Base-by-base conservation (phyloP, 2,329 filamentous ascomycete genomes). In the Byssochlamys sp. region DNA sequence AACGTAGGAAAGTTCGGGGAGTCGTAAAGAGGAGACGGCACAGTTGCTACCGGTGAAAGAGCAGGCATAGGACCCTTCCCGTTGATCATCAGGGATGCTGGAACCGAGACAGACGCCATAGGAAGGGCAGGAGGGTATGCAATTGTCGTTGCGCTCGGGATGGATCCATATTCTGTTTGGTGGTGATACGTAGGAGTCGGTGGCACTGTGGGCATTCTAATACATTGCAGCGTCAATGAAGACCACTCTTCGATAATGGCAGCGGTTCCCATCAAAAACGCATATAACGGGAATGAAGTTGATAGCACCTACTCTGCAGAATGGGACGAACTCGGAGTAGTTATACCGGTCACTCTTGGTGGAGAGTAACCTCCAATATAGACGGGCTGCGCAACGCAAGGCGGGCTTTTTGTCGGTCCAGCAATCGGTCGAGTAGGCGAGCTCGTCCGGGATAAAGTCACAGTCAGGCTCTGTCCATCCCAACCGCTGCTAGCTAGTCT, bases 401-500 rank as follows among this genome's bases (percentile, higher is more conserved):
- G 56, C 31, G 70, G 71, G 54, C 73, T 74, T 61, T 68, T 73
- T 2, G 73, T 75, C 55, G 74, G 74, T 0, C 74, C 74, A 28
- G 74, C 73, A 58, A 76, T 73, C 2, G 73, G 73, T 52, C 65
- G 66, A 4, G 73, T 76, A 10, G 74, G 74, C 19, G 72, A 67
- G 56, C 67, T 71, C 52, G 72, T 75, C 50, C 71, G 69, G 31
- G 73, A 70, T 54, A 76, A 61, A 14, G 73, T 76, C 35, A 76
- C 73, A 4, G 74, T 72, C 56, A 76, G 60, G 55, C 71, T 73
- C 56, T 75, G 73, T 25, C 74, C 74, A 49, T 76, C 72, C 74
- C 74, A 76, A 52, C 74, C 74, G 56, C 68, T 73, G 29, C 72
- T 70, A 29, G 73, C 74, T 49, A 76, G 62, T 54, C 72, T 68